phyloP scores from a whole-genome alignment of 257 asterid species.

The Capsicum chinense region DNA sequence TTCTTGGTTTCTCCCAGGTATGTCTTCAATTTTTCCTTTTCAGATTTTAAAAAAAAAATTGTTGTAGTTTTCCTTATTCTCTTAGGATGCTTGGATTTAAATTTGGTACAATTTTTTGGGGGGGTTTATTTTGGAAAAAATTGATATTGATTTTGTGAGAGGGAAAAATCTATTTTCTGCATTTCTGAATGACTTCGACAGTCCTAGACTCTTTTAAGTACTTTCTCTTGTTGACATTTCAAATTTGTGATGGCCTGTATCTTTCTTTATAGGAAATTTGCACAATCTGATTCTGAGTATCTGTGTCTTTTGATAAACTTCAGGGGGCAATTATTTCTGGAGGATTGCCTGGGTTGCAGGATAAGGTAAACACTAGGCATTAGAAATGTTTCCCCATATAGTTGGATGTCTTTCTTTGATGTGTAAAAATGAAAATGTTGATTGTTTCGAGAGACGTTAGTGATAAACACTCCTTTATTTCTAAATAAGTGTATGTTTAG shows the following conservation, averaged over 20 bases:
- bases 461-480: too few species aligned
- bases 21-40: neutral
- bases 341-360: constrained; percentile 82
- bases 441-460: too few species aligned
- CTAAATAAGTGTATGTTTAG: too few species aligned
- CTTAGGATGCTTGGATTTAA: too few species aligned
- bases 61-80: too few species aligned
- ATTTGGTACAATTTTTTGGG: neutral
- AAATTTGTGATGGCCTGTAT: neutral
- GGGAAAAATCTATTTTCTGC: neutral
- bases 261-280: neutral
- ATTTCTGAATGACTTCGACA: neutral
- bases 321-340: constrained; percentile 94
- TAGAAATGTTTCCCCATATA: neutral
- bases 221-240: neutral
- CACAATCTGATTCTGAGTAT: constrained; percentile 18
- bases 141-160: too few species aligned
- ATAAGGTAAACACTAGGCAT: constrained; percentile 46
- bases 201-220: neutral
- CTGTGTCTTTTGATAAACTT: neutral
- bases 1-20: constrained; percentile 97
- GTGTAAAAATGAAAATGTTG: too few species aligned
- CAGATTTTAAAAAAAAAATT: too few species aligned
- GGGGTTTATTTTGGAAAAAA: too few species aligned
- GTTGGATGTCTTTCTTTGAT: neutral